phyloP scores from a whole-genome alignment of 2,329 filamentous ascomycete genomes.

The Trichoderma sp. region DNA sequence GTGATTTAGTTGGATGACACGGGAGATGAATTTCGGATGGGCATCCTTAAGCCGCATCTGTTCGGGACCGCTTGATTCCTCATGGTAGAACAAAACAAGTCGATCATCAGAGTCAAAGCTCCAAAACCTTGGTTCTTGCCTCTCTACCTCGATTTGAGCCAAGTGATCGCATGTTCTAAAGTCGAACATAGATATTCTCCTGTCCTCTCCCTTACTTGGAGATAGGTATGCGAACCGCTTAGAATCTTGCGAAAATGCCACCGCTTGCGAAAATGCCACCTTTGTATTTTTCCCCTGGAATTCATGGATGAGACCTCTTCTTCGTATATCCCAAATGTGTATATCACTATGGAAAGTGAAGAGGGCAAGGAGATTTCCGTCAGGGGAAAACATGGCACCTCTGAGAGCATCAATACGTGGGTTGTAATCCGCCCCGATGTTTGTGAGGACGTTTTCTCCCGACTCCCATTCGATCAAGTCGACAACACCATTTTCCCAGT shows the following conservation, averaged over 20 bases:
- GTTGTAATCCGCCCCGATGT: rapidly evolving
- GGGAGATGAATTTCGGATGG: too few species aligned
- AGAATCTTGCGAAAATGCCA: background rate
- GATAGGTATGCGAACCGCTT: background rate
- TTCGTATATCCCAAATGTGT: background rate
- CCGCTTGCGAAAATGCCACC: background rate
- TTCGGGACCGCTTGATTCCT: rapidly evolving
- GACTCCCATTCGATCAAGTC: background rate
- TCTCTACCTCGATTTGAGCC: too few species aligned
- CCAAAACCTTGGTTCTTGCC: rapidly evolving
- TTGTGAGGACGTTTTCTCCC: background rate
- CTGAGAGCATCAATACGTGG: rapidly evolving
- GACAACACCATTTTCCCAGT: background rate
- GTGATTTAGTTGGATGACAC: background rate
- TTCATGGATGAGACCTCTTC: background rate
- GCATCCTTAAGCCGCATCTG: too few species aligned
- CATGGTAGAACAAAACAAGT: background rate
- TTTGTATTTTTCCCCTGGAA: rapidly evolving
- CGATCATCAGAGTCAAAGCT: background rate
- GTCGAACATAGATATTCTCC: background rate
- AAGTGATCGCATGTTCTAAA: background rate
- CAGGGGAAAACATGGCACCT: background rate
- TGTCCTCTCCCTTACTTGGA: too few species aligned
- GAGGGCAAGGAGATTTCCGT: background rate
- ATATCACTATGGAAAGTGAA: background rate